Evolutionary conservation across 768 basidiomycete species (phyloP).

Genomic region (Tricholoma terreum): DNA sequence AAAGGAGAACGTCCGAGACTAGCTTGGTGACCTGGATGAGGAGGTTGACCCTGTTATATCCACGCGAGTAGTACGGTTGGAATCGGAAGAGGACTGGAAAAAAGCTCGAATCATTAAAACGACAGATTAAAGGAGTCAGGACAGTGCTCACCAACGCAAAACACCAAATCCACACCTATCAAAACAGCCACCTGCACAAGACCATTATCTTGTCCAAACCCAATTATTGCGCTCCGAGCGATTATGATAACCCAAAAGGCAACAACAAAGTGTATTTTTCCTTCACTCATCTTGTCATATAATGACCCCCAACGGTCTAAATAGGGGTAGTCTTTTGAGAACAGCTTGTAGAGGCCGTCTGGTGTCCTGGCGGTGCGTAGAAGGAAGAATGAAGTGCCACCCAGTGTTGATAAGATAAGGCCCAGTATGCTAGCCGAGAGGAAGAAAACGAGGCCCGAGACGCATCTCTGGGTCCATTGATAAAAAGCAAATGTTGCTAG

Average conservation of each 20-base stretch:
- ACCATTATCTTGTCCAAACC: background rate
- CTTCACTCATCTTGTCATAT: background rate
- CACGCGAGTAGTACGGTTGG: background rate
- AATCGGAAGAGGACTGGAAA: background rate
- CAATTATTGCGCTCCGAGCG: background rate
- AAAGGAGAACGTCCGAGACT: background rate
- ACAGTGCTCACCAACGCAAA: background rate
- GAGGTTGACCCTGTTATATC: background rate
- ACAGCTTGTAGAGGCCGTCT: background rate
- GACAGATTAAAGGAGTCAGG: background rate
- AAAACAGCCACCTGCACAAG: background rate
- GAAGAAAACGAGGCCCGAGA: background rate
- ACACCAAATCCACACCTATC: background rate
- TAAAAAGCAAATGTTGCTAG: background rate
- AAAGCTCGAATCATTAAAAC: background rate
- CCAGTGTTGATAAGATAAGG: background rate
- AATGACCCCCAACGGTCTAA: background rate
- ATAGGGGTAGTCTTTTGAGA: background rate
- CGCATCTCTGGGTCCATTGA: background rate
- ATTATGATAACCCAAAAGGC: background rate
- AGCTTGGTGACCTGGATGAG: background rate
- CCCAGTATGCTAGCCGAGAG: background rate
- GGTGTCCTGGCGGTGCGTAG: background rate
- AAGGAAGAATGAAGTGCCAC: background rate
- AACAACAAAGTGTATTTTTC: background rate